Evolutionary conservation across 805 yeast species (phyloP).

Genomic region (Ogataea nitratoaversa): DNA sequence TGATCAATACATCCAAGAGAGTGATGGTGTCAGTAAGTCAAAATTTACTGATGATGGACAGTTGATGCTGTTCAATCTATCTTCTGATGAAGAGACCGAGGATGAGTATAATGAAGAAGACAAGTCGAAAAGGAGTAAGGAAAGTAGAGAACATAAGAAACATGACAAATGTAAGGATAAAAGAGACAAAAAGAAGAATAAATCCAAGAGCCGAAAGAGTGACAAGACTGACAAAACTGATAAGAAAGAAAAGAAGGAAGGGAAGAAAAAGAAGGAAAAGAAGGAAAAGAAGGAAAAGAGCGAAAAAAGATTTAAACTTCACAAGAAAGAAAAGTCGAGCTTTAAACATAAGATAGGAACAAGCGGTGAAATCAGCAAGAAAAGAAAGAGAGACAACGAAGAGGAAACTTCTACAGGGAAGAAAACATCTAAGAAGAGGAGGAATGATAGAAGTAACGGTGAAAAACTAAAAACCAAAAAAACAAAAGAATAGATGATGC

Average conservation of each 20-base stretch:
- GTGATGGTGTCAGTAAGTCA: background rate
- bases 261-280: constrained; percentile 21
- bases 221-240: constrained; percentile 17
- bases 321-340: background rate
- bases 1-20: constrained; percentile 9
- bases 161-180: constrained; percentile 22
- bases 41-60: constrained; percentile 11
- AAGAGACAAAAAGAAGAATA: constrained; percentile 18
- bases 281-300: constrained; percentile 21
- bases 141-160: constrained; percentile 4
- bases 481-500: too few relatives aligned
- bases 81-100: constrained; percentile 9
- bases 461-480: too few relatives aligned
- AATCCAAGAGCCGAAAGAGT: constrained; percentile 25
- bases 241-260: constrained; percentile 22
- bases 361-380: too few relatives aligned
- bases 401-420: too few relatives aligned
- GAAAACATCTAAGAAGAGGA: too few relatives aligned
- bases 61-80: constrained; percentile 19
- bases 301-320: constrained; percentile 14
- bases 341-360: too few relatives aligned
- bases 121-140: constrained; percentile 8
- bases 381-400: too few relatives aligned
- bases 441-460: too few relatives aligned
- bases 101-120: constrained; percentile 29